Evolutionary conservation across 306 rosid species (phyloP).

Genomic region (Purshia tridentata): DNA sequence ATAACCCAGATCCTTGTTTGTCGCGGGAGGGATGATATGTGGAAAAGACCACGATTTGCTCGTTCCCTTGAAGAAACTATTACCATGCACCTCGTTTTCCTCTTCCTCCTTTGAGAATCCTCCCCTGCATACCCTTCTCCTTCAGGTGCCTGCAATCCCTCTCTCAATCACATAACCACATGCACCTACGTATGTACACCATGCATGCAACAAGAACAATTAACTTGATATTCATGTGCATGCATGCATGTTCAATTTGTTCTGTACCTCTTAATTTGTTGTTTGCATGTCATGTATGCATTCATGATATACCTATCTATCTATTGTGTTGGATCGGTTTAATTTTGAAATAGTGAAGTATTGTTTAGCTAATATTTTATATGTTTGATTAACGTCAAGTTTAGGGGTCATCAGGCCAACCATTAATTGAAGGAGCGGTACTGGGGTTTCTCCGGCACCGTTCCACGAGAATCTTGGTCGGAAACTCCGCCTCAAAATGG

Average conservation of each 20-base stretch:
- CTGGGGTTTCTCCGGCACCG: constrained; percentile 47
- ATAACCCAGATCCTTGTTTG: constrained; percentile 17
- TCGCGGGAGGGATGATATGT: constrained; percentile 16
- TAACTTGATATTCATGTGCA: too few relatives aligned
- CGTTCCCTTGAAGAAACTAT: constrained; percentile 15
- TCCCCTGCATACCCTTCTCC: constrained; percentile 41
- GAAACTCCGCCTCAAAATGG: constrained; percentile 44
- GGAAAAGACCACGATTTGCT: constrained; percentile 23
- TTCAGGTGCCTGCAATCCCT: constrained; percentile 24
- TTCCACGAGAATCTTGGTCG: constrained; percentile 20
- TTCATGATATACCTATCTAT: neutral
- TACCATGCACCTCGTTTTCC: constrained; percentile 25
- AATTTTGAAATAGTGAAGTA: neutral
- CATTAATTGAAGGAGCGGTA: constrained; percentile 36
- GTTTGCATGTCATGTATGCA: too few relatives aligned
- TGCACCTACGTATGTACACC: too few relatives aligned
- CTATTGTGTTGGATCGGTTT: neutral
- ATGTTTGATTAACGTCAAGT: neutral
- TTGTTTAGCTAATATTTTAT: neutral
- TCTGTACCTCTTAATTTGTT: too few relatives aligned
- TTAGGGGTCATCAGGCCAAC: constrained; percentile 20
- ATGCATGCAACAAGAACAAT: too few relatives aligned
- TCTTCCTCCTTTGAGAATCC: constrained; percentile 40
- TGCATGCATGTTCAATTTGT: too few relatives aligned
- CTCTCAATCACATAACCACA: neutral